Percentiles rank a stretch among this genome's conserved stretches.
These are phyloP conservation scores for Sarocladiaceae sp. DNA, from an alignment of 2,329 filamentous ascomycete species.

Conservation along the genomic window DNA sequence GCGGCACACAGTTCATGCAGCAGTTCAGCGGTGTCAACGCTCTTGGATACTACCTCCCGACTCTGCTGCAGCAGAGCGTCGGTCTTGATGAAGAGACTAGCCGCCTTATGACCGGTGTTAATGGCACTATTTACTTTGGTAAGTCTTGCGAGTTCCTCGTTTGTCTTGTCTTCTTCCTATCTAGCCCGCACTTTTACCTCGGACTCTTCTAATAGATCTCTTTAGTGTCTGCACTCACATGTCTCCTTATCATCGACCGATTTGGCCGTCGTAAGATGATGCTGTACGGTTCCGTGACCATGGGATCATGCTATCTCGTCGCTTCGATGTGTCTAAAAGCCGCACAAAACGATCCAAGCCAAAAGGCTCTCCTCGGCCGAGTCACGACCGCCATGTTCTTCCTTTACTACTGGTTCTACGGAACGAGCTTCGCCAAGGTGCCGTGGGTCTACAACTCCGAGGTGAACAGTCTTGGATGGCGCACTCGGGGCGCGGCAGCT, in stretches of 20 bases:
- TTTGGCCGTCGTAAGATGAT: slow-evolving; percentile 35
- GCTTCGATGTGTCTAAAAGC: slow-evolving; percentile 27
- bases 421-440: slow-evolving; percentile 30
- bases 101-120: slow-evolving; percentile 50
- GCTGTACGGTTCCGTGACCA: slow-evolving; percentile 29
- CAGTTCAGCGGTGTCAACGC: slow-evolving; percentile 39
- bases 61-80: slow-evolving; percentile 48
- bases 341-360: slow-evolving; percentile 23
- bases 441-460: slow-evolving; percentile 37
- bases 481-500: slow-evolving; percentile 34
- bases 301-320: slow-evolving; percentile 30
- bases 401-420: slow-evolving; percentile 36
- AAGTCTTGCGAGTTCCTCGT: background rate
- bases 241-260: slow-evolving; percentile 32
- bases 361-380: slow-evolving; percentile 25
- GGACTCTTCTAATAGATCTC: background rate
- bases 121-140: slow-evolving; percentile 30
- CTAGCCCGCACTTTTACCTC: too few relatives aligned
- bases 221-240: slow-evolving; percentile 24
- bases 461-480: slow-evolving; percentile 34
- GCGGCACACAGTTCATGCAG: slow-evolving; percentile 42
- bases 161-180: too few relatives aligned
- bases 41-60: slow-evolving; percentile 42
- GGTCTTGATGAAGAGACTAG: slow-evolving; percentile 45
- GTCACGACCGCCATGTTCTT: slow-evolving; percentile 36